These are phyloP conservation scores for Heliamphora exappendiculata DNA, from an alignment of 148 eudicot species.

Conservation along the genomic window DNA sequence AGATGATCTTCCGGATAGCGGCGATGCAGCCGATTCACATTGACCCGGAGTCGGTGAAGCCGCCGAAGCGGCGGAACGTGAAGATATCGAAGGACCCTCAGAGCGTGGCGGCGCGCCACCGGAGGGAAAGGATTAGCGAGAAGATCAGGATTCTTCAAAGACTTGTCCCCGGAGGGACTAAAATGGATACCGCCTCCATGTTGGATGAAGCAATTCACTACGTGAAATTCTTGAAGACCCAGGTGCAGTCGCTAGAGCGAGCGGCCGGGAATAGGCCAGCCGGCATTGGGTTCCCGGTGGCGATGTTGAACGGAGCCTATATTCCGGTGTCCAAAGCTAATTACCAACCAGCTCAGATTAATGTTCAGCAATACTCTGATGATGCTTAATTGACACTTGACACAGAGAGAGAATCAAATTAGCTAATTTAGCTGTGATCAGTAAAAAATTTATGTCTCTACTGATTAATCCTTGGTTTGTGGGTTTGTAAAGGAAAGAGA, in stretches of 20 bases:
- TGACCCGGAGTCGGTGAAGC: conserved; percentile 75
- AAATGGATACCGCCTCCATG: conserved; percentile 94
- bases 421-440: neutral
- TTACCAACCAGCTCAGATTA: neutral
- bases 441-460: neutral
- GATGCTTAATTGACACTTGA: neutral
- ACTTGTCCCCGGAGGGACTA: conserved; percentile 85
- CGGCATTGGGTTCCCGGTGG: conserved; percentile 40
- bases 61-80: conserved; percentile 70
- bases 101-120: conserved; percentile 77
- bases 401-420: neutral
- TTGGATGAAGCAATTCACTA: conserved; percentile 80
- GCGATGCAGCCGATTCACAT: conserved; percentile 90
- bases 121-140: conserved; percentile 80
- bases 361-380: neutral
- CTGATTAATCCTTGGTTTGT: neutral
- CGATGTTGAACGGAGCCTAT: conserved; percentile 29
- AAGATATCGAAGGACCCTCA: conserved; percentile 81
- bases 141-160: conserved; percentile 68
- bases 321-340: neutral
- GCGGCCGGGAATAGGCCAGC: conserved; percentile 29
- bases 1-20: conserved; percentile 81
- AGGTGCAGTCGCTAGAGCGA: conserved; percentile 62
- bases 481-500: neutral
- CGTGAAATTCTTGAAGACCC: conserved; percentile 73